Conservation (phyloP, 495 filamentous ascomycete genomes). For the Xylaria nigripes region DNA sequence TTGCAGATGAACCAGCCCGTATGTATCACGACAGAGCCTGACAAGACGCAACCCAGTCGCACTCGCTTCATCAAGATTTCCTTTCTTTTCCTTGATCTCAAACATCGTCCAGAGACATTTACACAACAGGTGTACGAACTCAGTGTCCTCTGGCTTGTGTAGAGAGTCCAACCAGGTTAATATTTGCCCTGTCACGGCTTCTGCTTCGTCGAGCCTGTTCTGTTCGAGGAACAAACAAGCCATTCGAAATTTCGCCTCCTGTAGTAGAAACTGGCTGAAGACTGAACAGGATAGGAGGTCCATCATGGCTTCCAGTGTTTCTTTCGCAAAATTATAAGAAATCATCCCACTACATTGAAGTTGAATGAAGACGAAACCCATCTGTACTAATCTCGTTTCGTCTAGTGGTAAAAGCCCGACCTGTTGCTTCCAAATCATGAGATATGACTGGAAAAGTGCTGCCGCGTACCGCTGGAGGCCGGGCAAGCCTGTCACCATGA, state of each 20-base stretch:
- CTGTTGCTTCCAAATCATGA: slow-evolving; percentile 20
- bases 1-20: slow-evolving; percentile 21
- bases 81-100: slow-evolving; percentile 18
- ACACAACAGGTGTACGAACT: slow-evolving; percentile 17
- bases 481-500: slow-evolving; percentile 16
- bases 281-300: slow-evolving; percentile 10
- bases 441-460: slow-evolving; percentile 21
- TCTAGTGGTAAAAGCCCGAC: slow-evolving; percentile 14
- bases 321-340: slow-evolving; percentile 15
- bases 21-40: slow-evolving; percentile 11
- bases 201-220: slow-evolving; percentile 15
- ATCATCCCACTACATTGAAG: slow-evolving; percentile 22
- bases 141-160: not conserved
- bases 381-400: slow-evolving; percentile 17
- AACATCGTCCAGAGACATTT: slow-evolving; percentile 21
- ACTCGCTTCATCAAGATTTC: slow-evolving; percentile 14
- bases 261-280: slow-evolving; percentile 17
- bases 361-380: slow-evolving; percentile 23
- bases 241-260: slow-evolving; percentile 21
- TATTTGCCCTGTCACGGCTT: slow-evolving; percentile 12
- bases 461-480: slow-evolving; percentile 19
- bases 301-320: slow-evolving; percentile 14
- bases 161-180: slow-evolving; percentile 18
- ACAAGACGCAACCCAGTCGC: slow-evolving; percentile 14
- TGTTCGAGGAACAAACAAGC: slow-evolving; percentile 14